These are phyloP conservation scores for Suhomyces kunorum DNA, from an alignment of 1,139 yeast genomes.

Conservation along the genomic window DNA sequence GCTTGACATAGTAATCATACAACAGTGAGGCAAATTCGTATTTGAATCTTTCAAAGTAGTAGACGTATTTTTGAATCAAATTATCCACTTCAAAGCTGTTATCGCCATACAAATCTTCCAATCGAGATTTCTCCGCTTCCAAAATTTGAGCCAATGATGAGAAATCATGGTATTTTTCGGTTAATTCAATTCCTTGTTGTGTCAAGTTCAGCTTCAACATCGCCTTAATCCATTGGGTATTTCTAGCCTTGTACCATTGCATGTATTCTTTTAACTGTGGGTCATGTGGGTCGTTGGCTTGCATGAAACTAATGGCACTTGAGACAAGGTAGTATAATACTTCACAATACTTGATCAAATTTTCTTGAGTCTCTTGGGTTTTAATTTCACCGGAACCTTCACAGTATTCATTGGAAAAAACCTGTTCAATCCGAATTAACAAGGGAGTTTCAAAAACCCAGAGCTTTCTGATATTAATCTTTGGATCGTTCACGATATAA, in stretches of 20 bases:
- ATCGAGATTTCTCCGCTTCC: slow-evolving; percentile 50
- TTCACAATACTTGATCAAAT: slow-evolving; percentile 31
- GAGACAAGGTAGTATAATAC: slow-evolving; percentile 41
- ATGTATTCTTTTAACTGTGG: slow-evolving; percentile 33
- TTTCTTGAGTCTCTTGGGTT: slow-evolving; percentile 20
- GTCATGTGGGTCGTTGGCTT: slow-evolving; percentile 21
- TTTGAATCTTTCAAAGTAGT: slow-evolving; percentile 62
- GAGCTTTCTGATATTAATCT: slow-evolving; percentile 24
- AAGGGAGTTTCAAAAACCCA: slow-evolving; percentile 47
- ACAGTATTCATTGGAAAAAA: slow-evolving; percentile 25
- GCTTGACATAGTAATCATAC: slow-evolving; percentile 58
- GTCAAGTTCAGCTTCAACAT: slow-evolving; percentile 50
- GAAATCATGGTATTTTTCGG: slow-evolving; percentile 69
- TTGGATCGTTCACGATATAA: slow-evolving; percentile 27
- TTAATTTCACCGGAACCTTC: slow-evolving; percentile 12
- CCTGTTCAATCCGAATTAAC: slow-evolving; percentile 34
- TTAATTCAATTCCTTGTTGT: slow-evolving; percentile 58
- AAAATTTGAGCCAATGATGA: slow-evolving; percentile 65
- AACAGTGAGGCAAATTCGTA: slow-evolving; percentile 69
- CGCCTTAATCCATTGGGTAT: slow-evolving; percentile 53
- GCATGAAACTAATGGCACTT: slow-evolving; percentile 42
- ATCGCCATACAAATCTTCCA: slow-evolving; percentile 29
- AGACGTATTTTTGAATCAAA: slow-evolving; percentile 40
- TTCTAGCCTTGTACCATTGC: slow-evolving; percentile 37
- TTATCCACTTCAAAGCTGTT: slow-evolving; percentile 19